These are phyloP conservation scores for Rhizophagus sp. DNA, from an alignment of 192 early-diverging fungal species.

Conservation along the genomic window DNA sequence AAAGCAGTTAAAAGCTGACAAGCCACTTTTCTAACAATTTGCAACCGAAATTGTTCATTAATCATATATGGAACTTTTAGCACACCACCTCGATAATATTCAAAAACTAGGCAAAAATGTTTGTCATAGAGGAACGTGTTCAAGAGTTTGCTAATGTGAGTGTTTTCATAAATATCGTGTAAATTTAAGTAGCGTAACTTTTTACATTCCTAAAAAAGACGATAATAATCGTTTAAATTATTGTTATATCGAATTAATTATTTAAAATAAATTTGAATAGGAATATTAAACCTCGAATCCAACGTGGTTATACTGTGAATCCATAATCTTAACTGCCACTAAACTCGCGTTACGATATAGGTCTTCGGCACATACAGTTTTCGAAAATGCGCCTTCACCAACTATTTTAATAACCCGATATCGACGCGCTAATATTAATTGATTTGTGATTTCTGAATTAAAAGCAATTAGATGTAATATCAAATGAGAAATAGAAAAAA, in stretches of 20 bases:
- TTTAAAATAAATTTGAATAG: background rate
- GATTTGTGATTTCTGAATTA: background rate
- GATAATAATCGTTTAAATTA: background rate
- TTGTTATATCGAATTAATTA: background rate
- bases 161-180: background rate
- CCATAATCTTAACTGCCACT: conserved; percentile 22
- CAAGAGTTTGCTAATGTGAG: background rate
- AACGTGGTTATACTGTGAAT: conserved; percentile 3
- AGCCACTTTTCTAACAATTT: background rate
- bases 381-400: conserved; percentile 6
- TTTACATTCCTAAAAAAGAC: conserved; percentile 8
- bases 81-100: conserved; percentile 9
- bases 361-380: conserved; percentile 12
- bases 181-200: conserved; percentile 14
- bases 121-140: conserved; percentile 14
- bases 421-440: conserved; percentile 12
- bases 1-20: conserved; percentile 19
- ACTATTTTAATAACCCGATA: conserved; percentile 15
- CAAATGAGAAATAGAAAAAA: background rate
- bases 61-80: background rate
- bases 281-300: background rate
- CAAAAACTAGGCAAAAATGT: conserved; percentile 22
- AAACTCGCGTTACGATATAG: background rate
- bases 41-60: conserved; percentile 1
- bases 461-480: background rate